Evolutionary conservation across 1,284 basidiomycete species (phyloP).

Genomic region (Sanguinoderma infundibulare): DNA sequence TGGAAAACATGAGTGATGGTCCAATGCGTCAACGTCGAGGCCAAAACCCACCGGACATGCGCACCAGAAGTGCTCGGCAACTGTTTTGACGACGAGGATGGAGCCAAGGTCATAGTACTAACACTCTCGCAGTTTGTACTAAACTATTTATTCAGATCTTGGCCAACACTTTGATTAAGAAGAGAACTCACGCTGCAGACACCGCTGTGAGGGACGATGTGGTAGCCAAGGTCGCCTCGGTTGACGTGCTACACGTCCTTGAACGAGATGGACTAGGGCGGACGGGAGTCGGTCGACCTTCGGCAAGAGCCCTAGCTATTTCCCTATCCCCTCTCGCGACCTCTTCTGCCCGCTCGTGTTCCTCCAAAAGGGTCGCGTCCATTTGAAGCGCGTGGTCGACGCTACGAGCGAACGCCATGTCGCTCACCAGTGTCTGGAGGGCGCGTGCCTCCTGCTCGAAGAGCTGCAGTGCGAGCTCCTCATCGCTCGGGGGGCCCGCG

Average conservation of each 20-base stretch:
- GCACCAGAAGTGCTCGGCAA: neutral
- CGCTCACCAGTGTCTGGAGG: slow-evolving; percentile 38
- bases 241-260: neutral
- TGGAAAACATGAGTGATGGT: neutral
- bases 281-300: slow-evolving; percentile 32
- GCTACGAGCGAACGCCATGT: slow-evolving; percentile 43
- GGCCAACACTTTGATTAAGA: neutral
- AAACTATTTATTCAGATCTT: neutral
- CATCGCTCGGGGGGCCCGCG: slow-evolving; percentile 42
- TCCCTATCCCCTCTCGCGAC: slow-evolving; percentile 40
- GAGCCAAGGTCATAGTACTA: neutral
- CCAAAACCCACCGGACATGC: slow-evolving; percentile 4
- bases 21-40: too few relatives aligned
- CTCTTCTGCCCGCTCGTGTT: slow-evolving; percentile 34
- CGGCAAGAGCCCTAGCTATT: slow-evolving; percentile 39
- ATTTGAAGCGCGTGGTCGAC: slow-evolving; percentile 37
- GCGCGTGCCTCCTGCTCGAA: slow-evolving; percentile 45
- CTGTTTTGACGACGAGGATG: slow-evolving; percentile 5
- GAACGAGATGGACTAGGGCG: neutral
- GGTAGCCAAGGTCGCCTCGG: neutral
- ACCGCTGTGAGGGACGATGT: neutral
- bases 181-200: neutral
- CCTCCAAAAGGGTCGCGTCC: slow-evolving; percentile 32
- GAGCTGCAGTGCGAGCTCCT: slow-evolving; percentile 51
- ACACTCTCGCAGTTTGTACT: neutral